Conservation (phyloP, 139 green algal genomes). For the Eudorina sp. region DNA sequence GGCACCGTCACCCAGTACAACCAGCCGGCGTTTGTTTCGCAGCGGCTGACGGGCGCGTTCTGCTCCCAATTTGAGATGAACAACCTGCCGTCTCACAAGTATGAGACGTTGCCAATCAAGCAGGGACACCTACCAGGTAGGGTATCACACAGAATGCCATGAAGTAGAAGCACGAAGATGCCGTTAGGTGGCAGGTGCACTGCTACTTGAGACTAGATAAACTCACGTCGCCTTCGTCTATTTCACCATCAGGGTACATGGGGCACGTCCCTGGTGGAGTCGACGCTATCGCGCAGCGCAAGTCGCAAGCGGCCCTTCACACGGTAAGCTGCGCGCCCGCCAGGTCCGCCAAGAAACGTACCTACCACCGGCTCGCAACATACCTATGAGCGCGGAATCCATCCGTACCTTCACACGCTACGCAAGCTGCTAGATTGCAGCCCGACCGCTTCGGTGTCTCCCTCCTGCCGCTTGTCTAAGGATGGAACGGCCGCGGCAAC, state of each 20-base stretch:
- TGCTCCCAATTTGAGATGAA: conserved; percentile 48
- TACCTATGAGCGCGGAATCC: too few relatives aligned
- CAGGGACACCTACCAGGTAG: conserved; percentile 38
- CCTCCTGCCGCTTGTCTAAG: too few relatives aligned
- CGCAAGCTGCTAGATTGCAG: too few relatives aligned
- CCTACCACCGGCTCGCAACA: too few relatives aligned
- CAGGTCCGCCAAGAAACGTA: too few relatives aligned
- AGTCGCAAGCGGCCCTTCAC: conserved; percentile 47
- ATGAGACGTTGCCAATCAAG: conserved; percentile 47
- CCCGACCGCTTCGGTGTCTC: too few relatives aligned
- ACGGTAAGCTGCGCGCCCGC: conserved; percentile 20
- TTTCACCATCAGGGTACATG: conserved; percentile 45
- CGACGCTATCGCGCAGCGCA: conserved; percentile 40
- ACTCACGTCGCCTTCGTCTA: too few relatives aligned
- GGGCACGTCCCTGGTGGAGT: conserved; percentile 41
- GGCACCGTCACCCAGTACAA: conserved; percentile 33
- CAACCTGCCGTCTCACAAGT: conserved; percentile 26
- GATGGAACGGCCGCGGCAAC: too few relatives aligned
- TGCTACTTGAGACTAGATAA: too few relatives aligned
- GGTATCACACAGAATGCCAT: neutral
- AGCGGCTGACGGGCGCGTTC: conserved; percentile 6
- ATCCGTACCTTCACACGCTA: too few relatives aligned
- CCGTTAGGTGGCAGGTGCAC: too few relatives aligned
- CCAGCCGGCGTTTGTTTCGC: conserved; percentile 5
- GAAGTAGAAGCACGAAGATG: too few relatives aligned